Conservation (phyloP, 179 eudicot species). For the Silene vulgaris region DNA sequence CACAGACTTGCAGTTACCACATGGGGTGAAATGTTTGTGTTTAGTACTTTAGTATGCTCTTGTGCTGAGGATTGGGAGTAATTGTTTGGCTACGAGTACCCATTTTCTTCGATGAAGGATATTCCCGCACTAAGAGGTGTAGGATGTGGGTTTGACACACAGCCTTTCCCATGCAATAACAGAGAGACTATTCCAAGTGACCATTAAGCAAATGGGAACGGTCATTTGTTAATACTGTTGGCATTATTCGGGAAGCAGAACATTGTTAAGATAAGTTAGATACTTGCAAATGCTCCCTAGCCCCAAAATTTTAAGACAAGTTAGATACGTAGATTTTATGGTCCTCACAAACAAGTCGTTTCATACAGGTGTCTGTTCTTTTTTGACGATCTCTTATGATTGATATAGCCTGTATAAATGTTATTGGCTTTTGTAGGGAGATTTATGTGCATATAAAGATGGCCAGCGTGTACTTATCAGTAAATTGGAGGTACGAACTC, state of each 20-base stretch:
- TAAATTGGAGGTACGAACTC: slow-evolving; percentile 75
- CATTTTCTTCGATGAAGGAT: no score
- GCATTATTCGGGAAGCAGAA: no score
- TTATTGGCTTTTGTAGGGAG: slow-evolving; percentile 12
- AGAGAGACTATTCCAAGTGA: slow-evolving; percentile 6
- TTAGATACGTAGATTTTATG: no score
- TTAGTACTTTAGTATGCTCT: neutral
- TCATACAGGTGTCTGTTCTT: neutral
- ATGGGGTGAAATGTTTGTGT: neutral
- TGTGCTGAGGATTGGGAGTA: neutral
- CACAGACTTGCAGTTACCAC: neutral
- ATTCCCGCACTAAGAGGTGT: no score
- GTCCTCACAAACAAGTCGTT: neutral
- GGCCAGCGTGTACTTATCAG: slow-evolving; percentile 89
- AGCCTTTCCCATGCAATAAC: neutral
- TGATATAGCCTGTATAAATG: neutral
- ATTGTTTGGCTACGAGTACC: neutral
- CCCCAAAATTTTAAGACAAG: no score
- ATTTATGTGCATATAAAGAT: slow-evolving; percentile 46
- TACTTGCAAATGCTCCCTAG: no score
- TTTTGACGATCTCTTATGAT: neutral
- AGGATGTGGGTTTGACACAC: neutral
- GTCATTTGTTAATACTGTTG: neutral
- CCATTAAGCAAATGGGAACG: neutral
- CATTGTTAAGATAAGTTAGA: no score